These are phyloP conservation scores for Collybia sp. DNA, from an alignment of 768 basidiomycete species.

Conservation along the genomic window DNA sequence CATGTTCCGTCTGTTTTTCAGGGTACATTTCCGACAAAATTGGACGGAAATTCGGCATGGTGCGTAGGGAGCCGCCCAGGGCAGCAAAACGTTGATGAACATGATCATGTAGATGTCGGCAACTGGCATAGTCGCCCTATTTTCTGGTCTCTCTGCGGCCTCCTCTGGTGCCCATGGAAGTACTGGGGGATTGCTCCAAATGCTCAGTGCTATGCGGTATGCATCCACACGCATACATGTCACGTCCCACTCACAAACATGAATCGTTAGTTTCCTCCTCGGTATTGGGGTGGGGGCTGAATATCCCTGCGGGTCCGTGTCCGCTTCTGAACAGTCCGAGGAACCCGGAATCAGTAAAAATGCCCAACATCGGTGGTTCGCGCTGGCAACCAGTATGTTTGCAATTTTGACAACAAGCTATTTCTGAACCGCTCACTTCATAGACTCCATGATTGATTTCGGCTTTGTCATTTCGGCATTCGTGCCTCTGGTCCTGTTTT, in stretches of 20 bases:
- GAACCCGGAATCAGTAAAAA: constrained; percentile 73
- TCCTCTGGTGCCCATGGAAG: constrained; percentile 75
- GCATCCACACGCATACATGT: constrained; percentile 1
- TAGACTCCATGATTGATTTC: constrained; percentile 82
- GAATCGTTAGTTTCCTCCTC: constrained; percentile 61
- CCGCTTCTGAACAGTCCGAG: constrained; percentile 88
- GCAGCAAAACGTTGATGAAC: constrained; percentile 8
- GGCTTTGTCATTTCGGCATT: constrained; percentile 80
- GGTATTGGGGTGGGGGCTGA: constrained; percentile 88
- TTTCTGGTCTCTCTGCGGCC: constrained; percentile 81
- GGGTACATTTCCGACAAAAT: constrained; percentile 80
- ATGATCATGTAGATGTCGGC: constrained; percentile 58
- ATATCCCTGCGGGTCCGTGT: constrained; percentile 88
- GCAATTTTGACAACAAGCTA: background rate
- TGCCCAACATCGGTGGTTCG: constrained; percentile 83
- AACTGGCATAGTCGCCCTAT: constrained; percentile 78
- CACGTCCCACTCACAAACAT: too few relatives aligned
- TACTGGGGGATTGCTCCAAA: constrained; percentile 62
- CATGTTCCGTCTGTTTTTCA: constrained; percentile 8
- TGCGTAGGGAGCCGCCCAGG: constrained; percentile 14
- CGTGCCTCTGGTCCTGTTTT: constrained; percentile 79
- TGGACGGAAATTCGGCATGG: constrained; percentile 88
- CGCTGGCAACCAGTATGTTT: constrained; percentile 75
- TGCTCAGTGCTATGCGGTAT: constrained; percentile 79
- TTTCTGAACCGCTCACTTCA: background rate